A percentile compares a stretch with the other conserved stretches of the same genome.
Conservation (phyloP, 169 alveolate genomes). For the Cryptosporidium canis region DNA sequence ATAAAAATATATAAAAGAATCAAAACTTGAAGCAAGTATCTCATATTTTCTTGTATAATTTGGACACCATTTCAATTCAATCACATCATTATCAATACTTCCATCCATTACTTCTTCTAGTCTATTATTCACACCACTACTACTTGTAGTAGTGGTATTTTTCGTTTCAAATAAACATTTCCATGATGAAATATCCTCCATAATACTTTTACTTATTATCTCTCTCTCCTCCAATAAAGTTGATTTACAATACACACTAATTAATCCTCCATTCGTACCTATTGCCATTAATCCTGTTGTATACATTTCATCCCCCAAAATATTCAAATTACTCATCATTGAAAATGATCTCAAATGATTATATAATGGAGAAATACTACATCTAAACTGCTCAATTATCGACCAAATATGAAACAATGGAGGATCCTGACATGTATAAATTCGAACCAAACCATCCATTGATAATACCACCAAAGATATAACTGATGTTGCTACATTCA, state of each 20-base stretch:
- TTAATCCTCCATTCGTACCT: conserved; percentile 15
- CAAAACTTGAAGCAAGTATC: conserved; percentile 51
- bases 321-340: not conserved
- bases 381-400: conserved; percentile 37
- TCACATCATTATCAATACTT: not conserved
- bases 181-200: not conserved
- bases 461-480: conserved; percentile 20
- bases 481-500: not conserved
- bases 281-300: not conserved
- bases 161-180: not conserved
- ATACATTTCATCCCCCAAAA: conserved; percentile 1
- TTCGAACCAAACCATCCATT: conserved; percentile 33
- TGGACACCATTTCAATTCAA: conserved; percentile 65
- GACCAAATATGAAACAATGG: conserved; percentile 61
- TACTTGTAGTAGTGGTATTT: not conserved
- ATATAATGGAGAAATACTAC: not conserved
- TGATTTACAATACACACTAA: not conserved
- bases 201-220: too few relatives aligned
- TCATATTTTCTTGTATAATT: conserved; percentile 60
- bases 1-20: not conserved
- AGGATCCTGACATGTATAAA: conserved; percentile 55
- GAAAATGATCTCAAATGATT: conserved; percentile 8
- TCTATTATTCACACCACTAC: not conserved
- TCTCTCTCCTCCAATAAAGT: too few relatives aligned
- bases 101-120: not conserved